Conservation (phyloP, 345 rosid species). For the Hibiscus tridactylites region DNA sequence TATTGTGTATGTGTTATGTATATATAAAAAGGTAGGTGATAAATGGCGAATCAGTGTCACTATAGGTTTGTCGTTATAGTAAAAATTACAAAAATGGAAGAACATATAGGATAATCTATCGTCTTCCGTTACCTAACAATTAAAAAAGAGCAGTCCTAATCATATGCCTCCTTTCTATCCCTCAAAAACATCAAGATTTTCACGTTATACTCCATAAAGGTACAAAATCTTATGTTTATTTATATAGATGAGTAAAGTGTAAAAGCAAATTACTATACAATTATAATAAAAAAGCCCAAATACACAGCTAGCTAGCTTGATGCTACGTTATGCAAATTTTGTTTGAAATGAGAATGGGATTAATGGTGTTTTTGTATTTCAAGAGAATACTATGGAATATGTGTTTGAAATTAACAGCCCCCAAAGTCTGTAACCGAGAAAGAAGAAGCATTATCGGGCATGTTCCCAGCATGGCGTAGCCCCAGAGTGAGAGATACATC, state of each 20-base stretch:
- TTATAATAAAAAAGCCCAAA: constrained; percentile 23
- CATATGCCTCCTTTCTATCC: background rate
- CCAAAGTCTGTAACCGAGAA: constrained; percentile 79
- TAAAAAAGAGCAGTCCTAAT: background rate
- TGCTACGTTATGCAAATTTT: constrained; percentile 20
- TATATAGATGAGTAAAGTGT: background rate
- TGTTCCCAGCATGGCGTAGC: constrained; percentile 79
- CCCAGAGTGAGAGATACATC: constrained; percentile 95
- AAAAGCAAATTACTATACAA: constrained; percentile 5
- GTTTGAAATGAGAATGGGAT: constrained; percentile 10
- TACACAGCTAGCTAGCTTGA: constrained; percentile 18
- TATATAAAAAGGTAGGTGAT: background rate
- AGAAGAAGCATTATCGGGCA: constrained; percentile 50
- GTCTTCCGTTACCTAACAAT: background rate
- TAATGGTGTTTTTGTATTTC: background rate
- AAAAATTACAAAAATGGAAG: background rate
- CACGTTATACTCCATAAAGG: background rate
- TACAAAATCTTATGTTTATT: background rate
- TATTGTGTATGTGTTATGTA: background rate
- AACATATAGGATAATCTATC: background rate
- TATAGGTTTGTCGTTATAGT: background rate
- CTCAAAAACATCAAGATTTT: too few relatives aligned
- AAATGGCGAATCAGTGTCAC: background rate
- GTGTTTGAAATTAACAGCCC: constrained; percentile 31
- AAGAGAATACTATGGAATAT: constrained; percentile 10